phyloP scores from a whole-genome alignment of 176 grass and related monocot genomes.

The Aegilops bicornis region DNA sequence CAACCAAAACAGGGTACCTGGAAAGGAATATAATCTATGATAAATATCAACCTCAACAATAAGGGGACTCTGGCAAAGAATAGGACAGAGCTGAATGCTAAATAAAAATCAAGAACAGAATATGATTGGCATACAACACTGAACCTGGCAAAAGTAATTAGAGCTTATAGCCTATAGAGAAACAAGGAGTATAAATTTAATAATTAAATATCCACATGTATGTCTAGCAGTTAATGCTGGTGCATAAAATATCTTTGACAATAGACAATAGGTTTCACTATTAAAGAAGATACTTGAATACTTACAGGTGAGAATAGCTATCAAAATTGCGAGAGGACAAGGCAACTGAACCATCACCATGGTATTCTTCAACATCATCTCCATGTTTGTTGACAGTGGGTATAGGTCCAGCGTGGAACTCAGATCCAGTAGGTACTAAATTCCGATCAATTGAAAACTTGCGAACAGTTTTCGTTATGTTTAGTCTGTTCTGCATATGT shows the following conservation, averaged over 20 bases:
- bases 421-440: slow-evolving; percentile 85
- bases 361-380: slow-evolving; percentile 71
- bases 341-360: slow-evolving; percentile 65
- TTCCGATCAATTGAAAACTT: slow-evolving; percentile 96
- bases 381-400: slow-evolving; percentile 84
- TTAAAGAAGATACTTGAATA: slow-evolving; percentile 23
- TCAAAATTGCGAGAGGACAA: slow-evolving; percentile 86
- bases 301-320: slow-evolving; percentile 83
- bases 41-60: slow-evolving; percentile 15
- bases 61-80: not conserved
- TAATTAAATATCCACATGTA: slow-evolving; percentile 18
- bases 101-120: slow-evolving; percentile 1
- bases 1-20: slow-evolving; percentile 85
- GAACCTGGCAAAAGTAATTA: not conserved
- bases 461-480: slow-evolving; percentile 95
- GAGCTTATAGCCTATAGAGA: slow-evolving; percentile 1
- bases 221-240: not conserved
- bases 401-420: slow-evolving; percentile 90
- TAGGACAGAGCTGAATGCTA: not conserved
- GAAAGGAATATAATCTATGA: slow-evolving; percentile 21
- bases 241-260: not conserved
- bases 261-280: not conserved
- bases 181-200: not conserved
- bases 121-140: slow-evolving; percentile 18
- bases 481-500: slow-evolving; percentile 92